Conservation (phyloP, 192 early-diverging fungal genomes). For the Rhizoclosmatium sp. region DNA sequence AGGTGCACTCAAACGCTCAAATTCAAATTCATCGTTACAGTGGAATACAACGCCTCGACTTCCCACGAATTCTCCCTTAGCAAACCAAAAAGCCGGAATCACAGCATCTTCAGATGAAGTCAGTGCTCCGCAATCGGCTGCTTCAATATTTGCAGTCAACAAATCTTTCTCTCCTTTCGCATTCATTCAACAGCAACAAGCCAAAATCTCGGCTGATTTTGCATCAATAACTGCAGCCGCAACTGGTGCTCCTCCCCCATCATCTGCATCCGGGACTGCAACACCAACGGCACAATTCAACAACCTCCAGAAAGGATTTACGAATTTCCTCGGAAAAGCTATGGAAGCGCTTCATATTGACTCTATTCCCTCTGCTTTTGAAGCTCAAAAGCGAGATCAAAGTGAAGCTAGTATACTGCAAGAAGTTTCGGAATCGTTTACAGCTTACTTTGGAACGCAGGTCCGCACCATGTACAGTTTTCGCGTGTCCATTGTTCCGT, state of each 20-base stretch:
- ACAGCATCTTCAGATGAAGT: not conserved
- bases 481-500: slow-evolving; percentile 54
- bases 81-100: not conserved
- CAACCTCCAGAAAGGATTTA: slow-evolving; percentile 45
- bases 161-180: slow-evolving; percentile 20
- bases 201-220: slow-evolving; percentile 10
- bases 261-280: not conserved
- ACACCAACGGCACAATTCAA: slow-evolving; percentile 9
- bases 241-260: not conserved
- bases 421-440: slow-evolving; percentile 76
- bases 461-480: slow-evolving; percentile 79
- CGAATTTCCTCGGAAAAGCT: slow-evolving; percentile 61
- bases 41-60: not conserved
- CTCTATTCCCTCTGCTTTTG: not conserved
- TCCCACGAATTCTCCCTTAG: slow-evolving; percentile 10
- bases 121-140: not conserved
- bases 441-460: slow-evolving; percentile 76
- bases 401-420: not conserved
- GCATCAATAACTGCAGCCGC: not conserved
- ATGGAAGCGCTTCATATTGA: slow-evolving; percentile 37
- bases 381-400: not conserved
- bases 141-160: not conserved
- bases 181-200: slow-evolving; percentile 45
- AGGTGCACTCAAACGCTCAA: not conserved
- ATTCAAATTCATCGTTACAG: not conserved